These are phyloP conservation scores for Ambrosiella cleistominuta DNA, from an alignment of 2,329 filamentous ascomycete species.

Conservation along the genomic window DNA sequence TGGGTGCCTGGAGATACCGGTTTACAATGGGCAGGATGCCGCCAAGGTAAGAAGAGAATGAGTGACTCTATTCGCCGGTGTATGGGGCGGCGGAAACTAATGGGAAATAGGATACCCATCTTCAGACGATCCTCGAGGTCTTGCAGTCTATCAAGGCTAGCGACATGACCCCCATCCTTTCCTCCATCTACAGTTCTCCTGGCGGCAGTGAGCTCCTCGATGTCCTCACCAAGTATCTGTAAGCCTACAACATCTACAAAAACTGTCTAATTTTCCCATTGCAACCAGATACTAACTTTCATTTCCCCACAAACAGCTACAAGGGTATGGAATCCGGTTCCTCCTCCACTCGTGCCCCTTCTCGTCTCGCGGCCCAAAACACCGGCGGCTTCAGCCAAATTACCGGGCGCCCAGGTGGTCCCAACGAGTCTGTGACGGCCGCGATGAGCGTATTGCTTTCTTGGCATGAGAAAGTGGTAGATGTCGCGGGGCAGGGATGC, in stretches of 20 bases:
- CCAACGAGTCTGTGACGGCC: conserved; percentile 55
- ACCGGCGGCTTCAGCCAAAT: conserved; percentile 77
- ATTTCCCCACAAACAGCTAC: conserved; percentile 38
- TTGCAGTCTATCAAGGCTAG: conserved; percentile 90
- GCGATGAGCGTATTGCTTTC: conserved; percentile 93
- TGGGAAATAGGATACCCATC: conserved; percentile 53
- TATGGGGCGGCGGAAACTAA: neutral
- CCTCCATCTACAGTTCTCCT: conserved; percentile 58
- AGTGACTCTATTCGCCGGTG: neutral
- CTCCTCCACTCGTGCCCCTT: conserved; percentile 25
- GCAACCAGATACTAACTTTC: neutral
- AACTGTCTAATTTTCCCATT: neutral
- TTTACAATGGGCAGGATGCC: conserved; percentile 45
- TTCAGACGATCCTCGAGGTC: conserved; percentile 79
- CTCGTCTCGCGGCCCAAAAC: conserved; percentile 48
- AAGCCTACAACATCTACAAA: conserved; percentile 21
- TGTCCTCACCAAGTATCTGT: conserved; percentile 96
- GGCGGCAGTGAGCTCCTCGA: conserved; percentile 76
- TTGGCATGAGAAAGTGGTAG: conserved; percentile 98
- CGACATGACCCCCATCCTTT: conserved; percentile 81
- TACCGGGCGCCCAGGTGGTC: conserved; percentile 31
- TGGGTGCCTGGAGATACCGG: conserved; percentile 68
- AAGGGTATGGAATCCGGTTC: conserved; percentile 60
- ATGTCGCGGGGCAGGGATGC: conserved; percentile 77
- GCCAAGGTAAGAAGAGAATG: conserved; percentile 32